These are phyloP conservation scores for Wickerhamiella spandovensis DNA, from an alignment of 805 yeast genomes.

Conservation along the genomic window DNA sequence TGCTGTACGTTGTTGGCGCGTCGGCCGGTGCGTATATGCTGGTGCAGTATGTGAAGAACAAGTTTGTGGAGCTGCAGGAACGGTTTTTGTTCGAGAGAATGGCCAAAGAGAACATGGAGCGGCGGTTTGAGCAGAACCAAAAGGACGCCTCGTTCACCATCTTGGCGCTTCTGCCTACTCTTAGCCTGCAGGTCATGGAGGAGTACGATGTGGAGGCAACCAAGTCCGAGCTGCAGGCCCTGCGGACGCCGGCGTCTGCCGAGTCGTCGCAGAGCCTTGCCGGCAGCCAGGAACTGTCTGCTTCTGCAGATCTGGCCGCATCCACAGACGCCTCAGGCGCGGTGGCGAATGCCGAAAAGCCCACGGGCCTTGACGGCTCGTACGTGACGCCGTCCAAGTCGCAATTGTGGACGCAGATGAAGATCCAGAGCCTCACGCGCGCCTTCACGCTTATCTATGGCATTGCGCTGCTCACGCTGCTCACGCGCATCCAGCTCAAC, in stretches of 20 bases:
- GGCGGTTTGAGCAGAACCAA: conserved; percentile 84
- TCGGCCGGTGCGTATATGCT: conserved; percentile 34
- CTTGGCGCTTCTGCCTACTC: conserved; percentile 66
- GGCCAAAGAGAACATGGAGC: conserved; percentile 54
- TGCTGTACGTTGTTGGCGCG: conserved; percentile 33
- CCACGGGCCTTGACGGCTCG: conserved; percentile 9
- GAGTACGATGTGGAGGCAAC: conserved; percentile 58
- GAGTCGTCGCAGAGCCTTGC: background rate
- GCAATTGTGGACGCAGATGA: conserved; percentile 75
- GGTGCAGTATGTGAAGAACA: conserved; percentile 31
- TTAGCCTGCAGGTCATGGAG: conserved; percentile 49
- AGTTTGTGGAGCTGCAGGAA: conserved; percentile 38
- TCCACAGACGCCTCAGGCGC: conserved; percentile 5
- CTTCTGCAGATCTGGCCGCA: conserved; percentile 5
- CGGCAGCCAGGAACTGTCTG: background rate
- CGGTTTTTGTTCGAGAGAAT: conserved; percentile 43
- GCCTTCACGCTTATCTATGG: conserved; percentile 58
- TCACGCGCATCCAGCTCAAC: conserved; percentile 77
- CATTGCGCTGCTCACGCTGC: conserved; percentile 53
- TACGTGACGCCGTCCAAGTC: conserved; percentile 31
- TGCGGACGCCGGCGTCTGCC: conserved; percentile 26
- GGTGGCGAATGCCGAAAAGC: no score
- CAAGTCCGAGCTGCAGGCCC: conserved; percentile 53
- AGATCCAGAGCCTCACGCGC: conserved; percentile 59
- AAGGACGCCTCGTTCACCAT: conserved; percentile 78